Percentiles rank a stretch among this genome's conserved stretches.
These are phyloP conservation scores for Phlebiopsis gigantea DNA, from an alignment of 768 basidiomycete species.

Conservation along the genomic window DNA sequence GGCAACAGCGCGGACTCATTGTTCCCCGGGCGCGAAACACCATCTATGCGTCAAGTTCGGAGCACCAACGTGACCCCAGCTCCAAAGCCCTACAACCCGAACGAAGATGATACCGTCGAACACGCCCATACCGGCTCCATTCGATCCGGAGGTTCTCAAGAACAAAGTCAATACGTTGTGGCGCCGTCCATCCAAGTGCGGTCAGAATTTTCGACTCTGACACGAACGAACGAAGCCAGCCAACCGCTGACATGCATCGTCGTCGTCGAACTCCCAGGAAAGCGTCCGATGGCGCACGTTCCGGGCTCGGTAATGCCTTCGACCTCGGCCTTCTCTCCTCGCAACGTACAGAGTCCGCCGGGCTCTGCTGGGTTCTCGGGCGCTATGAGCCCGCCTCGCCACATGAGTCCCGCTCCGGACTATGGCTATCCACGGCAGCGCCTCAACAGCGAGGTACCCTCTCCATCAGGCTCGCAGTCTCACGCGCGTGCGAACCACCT, in stretches of 20 bases:
- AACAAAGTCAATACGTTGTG: slow-evolving; percentile 67
- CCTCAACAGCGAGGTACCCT: slow-evolving; percentile 1
- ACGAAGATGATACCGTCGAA: slow-evolving; percentile 84
- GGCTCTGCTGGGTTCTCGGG: not conserved
- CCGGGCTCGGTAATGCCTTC: slow-evolving; percentile 24
- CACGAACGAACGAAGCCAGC: slow-evolving; percentile 60
- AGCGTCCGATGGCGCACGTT: slow-evolving; percentile 39
- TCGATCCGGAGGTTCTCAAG: slow-evolving; percentile 24
- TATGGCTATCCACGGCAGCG: slow-evolving; percentile 1
- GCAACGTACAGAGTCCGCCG: not conserved
- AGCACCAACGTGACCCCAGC: slow-evolving; percentile 14
- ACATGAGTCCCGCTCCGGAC: slow-evolving; percentile 8
- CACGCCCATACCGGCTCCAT: slow-evolving; percentile 1
- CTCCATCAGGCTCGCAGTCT: slow-evolving; percentile 11
- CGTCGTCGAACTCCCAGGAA: slow-evolving; percentile 85
- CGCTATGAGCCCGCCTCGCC: slow-evolving; percentile 1
- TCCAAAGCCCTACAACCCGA: slow-evolving; percentile 55
- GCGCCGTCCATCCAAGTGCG: slow-evolving; percentile 92
- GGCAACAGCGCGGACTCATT: slow-evolving; percentile 53
- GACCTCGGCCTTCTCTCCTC: slow-evolving; percentile 9
- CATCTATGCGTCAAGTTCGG: slow-evolving; percentile 27
- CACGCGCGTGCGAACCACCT: slow-evolving; percentile 8
- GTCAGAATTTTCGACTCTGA: slow-evolving; percentile 82
- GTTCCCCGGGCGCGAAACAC: slow-evolving; percentile 68
- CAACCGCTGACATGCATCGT: slow-evolving; percentile 94